A percentile compares a stretch with the other conserved stretches of the same genome.
Evolutionary conservation across 2,329 filamentous ascomycete genomes (phyloP).

Genomic region (Teratosphaeria destructans): DNA sequence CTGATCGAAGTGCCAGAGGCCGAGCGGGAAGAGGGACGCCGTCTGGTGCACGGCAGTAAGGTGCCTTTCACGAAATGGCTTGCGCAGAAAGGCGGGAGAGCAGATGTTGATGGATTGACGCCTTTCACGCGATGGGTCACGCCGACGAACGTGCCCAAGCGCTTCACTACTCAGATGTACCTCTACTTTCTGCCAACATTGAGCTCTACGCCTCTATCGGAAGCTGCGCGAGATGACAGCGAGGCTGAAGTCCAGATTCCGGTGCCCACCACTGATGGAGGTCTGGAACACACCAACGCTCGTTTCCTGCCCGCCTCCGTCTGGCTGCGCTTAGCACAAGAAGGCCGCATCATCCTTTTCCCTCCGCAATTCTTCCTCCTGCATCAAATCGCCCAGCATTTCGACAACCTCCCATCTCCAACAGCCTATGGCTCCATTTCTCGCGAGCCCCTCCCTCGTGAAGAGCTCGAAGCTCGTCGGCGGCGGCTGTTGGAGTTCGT

Average conservation of each 20-base stretch:
- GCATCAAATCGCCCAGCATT: conserved; percentile 32
- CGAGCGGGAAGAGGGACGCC: conserved; percentile 56
- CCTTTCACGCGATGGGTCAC: conserved; percentile 93
- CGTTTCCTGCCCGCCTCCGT: conserved; percentile 59
- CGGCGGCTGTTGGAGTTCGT: conserved; percentile 47
- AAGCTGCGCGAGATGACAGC: conserved; percentile 15
- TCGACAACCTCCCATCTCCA: conserved; percentile 19
- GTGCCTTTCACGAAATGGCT: conserved; percentile 60
- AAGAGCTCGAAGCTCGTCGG: conserved; percentile 41
- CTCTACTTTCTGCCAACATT: conserved; percentile 66
- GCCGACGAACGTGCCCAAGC: conserved; percentile 57
- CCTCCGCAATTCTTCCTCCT: conserved; percentile 79
- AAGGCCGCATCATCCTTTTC: conserved; percentile 68
- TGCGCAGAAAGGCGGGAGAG: conserved; percentile 43
- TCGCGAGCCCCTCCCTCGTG: conserved; percentile 13
- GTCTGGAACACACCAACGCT: conserved; percentile 62
- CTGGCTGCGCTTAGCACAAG: conserved; percentile 57
- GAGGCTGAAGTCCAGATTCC: conserved; percentile 49
- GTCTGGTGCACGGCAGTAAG: conserved; percentile 56
- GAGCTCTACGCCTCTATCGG: conserved; percentile 25
- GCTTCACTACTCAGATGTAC: conserved; percentile 97
- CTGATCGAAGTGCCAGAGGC: conserved; percentile 52
- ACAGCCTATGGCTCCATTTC: conserved; percentile 22
- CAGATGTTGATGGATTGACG: conserved; percentile 58
- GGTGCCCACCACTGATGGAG: conserved; percentile 60